Conservation (phyloP, 768 basidiomycete species). For the Podaxis sp. region DNA sequence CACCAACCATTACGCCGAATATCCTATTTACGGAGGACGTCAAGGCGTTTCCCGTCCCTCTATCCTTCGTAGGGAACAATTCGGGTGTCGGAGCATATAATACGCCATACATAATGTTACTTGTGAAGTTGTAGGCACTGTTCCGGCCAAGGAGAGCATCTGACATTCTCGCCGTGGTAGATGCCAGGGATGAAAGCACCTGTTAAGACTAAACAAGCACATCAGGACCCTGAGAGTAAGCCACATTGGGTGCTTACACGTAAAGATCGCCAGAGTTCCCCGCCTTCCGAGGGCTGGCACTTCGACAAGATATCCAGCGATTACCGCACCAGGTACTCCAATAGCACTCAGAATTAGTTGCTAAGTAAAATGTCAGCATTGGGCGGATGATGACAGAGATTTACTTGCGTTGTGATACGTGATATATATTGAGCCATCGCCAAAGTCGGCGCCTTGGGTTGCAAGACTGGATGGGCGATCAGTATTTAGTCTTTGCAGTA, state of each 20-base stretch:
- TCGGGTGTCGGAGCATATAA: constrained; percentile 73
- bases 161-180: constrained; percentile 71
- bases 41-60: constrained; percentile 73
- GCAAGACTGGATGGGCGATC: constrained; percentile 41
- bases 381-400: neutral
- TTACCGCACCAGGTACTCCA: constrained; percentile 69
- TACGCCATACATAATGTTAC: constrained; percentile 75
- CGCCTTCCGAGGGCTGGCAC: constrained; percentile 60
- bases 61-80: constrained; percentile 69
- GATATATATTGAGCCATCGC: constrained; percentile 66
- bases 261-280: constrained; percentile 65
- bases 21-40: constrained; percentile 64
- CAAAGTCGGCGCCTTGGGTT: constrained; percentile 67
- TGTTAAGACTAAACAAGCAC: constrained; percentile 55
- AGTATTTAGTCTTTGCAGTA: neutral
- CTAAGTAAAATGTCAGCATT: constrained; percentile 30
- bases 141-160: constrained; percentile 77
- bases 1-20: constrained; percentile 72
- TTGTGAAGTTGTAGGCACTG: constrained; percentile 63
- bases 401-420: constrained; percentile 68
- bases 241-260: constrained; percentile 44
- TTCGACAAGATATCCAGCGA: constrained; percentile 74
- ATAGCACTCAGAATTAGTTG: constrained; percentile 69
- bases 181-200: constrained; percentile 74
- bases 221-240: constrained; percentile 23